Percentiles rank a stretch among this genome's conserved stretches.
These are phyloP conservation scores for Phytopythium mirpurense DNA, from an alignment of 352 stramenopile genomes.

Conservation along the genomic window DNA sequence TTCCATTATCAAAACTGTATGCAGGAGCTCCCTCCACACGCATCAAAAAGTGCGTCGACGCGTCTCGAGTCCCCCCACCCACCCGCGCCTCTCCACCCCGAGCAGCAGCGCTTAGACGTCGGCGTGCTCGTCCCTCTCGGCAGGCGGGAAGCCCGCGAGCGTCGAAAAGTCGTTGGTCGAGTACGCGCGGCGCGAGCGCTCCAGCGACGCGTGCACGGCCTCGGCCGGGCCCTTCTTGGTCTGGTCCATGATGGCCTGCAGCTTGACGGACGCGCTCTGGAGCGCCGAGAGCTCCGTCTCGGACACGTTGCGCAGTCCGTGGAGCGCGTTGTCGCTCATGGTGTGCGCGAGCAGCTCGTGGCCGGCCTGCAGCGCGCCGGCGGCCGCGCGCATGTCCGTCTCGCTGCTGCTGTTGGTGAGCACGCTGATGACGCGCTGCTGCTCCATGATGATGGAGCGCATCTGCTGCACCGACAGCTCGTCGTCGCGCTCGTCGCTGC, in stretches of 20 bases:
- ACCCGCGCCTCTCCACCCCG: too few relatives aligned
- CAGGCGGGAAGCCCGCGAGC: conserved; percentile 15
- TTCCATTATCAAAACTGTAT: conserved; percentile 6
- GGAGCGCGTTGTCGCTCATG: conserved; percentile 66
- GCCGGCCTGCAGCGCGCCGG: conserved; percentile 16
- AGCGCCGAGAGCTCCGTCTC: conserved; percentile 61
- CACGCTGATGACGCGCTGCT: conserved; percentile 70
- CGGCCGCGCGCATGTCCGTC: conserved; percentile 31
- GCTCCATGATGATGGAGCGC: conserved; percentile 73
- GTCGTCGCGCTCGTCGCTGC: conserved; percentile 61
- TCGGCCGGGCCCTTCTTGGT: conserved; percentile 21
- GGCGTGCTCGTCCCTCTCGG: conserved; percentile 13
- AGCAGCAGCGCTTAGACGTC: conserved; percentile 9
- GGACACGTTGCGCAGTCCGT: conserved; percentile 58
- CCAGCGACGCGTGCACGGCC: conserved; percentile 37
- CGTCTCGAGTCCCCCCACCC: not conserved
- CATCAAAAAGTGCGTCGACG: too few relatives aligned
- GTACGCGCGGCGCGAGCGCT: conserved; percentile 47
- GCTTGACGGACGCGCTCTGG: conserved; percentile 50
- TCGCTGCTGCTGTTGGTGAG: conserved; percentile 55
- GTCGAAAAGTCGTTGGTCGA: conserved; percentile 58
- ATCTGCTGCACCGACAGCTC: conserved; percentile 70
- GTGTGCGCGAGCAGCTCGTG: conserved; percentile 59
- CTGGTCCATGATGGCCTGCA: conserved; percentile 51
- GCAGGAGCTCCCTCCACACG: not conserved